These are phyloP conservation scores for Madurella fahalii DNA, from an alignment of 2,329 filamentous ascomycete genomes.

Conservation along the genomic window DNA sequence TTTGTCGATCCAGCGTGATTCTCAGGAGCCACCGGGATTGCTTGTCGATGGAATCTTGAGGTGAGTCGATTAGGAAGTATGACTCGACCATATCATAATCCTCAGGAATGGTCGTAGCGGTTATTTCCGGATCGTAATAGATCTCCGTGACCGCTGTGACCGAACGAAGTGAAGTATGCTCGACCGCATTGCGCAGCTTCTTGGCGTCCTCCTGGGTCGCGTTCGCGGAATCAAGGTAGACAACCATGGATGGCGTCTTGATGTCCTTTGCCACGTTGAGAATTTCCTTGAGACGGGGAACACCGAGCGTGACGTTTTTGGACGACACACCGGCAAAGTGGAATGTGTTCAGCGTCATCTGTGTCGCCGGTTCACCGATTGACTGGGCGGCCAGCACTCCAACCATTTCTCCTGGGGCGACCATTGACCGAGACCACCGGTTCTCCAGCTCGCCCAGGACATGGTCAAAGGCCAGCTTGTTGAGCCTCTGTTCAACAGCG, in stretches of 20 bases:
- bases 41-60: constrained; percentile 58
- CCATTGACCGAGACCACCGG: constrained; percentile 78
- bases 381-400: constrained; percentile 96
- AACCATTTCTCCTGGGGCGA: constrained; percentile 96
- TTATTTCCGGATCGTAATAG: constrained; percentile 92
- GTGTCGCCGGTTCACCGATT: constrained; percentile 95
- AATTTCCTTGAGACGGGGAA: constrained; percentile 98
- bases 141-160: constrained; percentile 92
- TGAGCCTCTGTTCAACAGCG: constrained; percentile 78
- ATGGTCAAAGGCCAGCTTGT: constrained; percentile 88
- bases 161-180: constrained; percentile 89
- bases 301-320: constrained; percentile 99
- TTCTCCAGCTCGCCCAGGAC: constrained; percentile 87
- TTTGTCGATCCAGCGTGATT: constrained; percentile 87
- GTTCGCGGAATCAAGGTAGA: constrained; percentile 67
- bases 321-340: constrained; percentile 99
- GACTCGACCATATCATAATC: constrained; percentile 95
- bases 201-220: constrained; percentile 77
- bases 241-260: constrained; percentile 96
- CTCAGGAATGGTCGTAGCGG: constrained; percentile 77
- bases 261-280: constrained; percentile 96
- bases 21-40: constrained; percentile 96
- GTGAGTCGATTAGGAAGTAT: constrained; percentile 92
- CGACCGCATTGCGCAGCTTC: constrained; percentile 79
- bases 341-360: constrained; percentile 99